Evolutionary conservation across 2,329 filamentous ascomycete species (phyloP).

Genomic region (Coniosporium tulheliwenetii): DNA sequence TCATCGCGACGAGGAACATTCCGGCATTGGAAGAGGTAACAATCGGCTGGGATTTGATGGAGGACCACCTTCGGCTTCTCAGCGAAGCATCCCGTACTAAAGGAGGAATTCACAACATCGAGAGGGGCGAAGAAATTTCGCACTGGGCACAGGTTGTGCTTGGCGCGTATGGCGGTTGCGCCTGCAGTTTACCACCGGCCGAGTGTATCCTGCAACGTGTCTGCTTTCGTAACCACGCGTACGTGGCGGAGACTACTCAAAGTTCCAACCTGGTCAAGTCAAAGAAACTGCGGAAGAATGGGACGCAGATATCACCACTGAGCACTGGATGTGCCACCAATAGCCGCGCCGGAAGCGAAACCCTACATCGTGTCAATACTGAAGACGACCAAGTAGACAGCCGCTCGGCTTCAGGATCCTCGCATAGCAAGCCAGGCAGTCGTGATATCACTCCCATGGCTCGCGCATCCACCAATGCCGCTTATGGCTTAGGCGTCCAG

Average conservation of each 20-base stretch:
- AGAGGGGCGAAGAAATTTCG: slow-evolving; percentile 41
- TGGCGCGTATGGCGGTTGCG: slow-evolving; percentile 66
- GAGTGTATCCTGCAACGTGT: slow-evolving; percentile 18
- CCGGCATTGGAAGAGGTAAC: slow-evolving; percentile 54
- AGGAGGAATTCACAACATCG: slow-evolving; percentile 29
- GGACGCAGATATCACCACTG: slow-evolving; percentile 35
- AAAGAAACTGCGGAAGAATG: slow-evolving; percentile 31
- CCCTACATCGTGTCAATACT: slow-evolving; percentile 28
- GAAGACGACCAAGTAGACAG: slow-evolving; percentile 42
- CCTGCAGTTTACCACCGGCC: slow-evolving; percentile 38
- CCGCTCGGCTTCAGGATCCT: slow-evolving; percentile 41
- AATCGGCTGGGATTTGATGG: slow-evolving; percentile 37
- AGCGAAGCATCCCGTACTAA: slow-evolving; percentile 29
- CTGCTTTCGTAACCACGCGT: slow-evolving; percentile 11
- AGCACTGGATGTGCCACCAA: slow-evolving; percentile 36
- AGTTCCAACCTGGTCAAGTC: background rate
- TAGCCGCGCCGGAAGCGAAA: slow-evolving; percentile 46
- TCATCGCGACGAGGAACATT: slow-evolving; percentile 72
- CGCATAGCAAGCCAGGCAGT: slow-evolving; percentile 38
- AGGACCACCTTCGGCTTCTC: background rate
- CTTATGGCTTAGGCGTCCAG: slow-evolving; percentile 26
- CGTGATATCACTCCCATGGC: slow-evolving; percentile 45
- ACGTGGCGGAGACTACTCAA: no score
- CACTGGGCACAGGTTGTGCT: slow-evolving; percentile 55
- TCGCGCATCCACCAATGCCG: slow-evolving; percentile 31